Evolutionary conservation across 1,284 basidiomycete genomes (phyloP).

Genomic region (Cutaneotrichosporon cyanovorans): DNA sequence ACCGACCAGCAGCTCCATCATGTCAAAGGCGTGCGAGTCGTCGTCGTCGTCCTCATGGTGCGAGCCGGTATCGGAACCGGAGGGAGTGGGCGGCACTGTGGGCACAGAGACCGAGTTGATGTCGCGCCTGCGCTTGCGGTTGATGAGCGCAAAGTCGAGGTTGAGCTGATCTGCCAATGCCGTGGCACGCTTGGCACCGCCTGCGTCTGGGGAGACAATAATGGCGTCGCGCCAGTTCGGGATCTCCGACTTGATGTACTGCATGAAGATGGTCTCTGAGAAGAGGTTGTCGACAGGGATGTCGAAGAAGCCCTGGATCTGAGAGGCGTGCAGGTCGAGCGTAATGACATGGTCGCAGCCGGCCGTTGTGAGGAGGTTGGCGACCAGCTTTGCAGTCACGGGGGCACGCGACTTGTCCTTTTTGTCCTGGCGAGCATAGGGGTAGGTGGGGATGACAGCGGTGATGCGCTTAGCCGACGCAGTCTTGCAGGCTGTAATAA

Average conservation of each 20-base stretch:
- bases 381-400: conserved; percentile 92
- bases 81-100: conserved; percentile 43
- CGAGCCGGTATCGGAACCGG: conserved; percentile 35
- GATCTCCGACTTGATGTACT: conserved; percentile 83
- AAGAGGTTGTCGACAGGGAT: conserved; percentile 97
- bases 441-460: conserved; percentile 95
- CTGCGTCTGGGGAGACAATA: conserved; percentile 94
- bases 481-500: conserved; percentile 76
- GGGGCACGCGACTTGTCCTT: conserved; percentile 96
- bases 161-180: conserved; percentile 92
- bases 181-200: conserved; percentile 92
- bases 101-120: conserved; percentile 32
- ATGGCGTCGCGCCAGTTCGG: conserved; percentile 81
- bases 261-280: conserved; percentile 77
- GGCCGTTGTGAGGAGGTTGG: conserved; percentile 93
- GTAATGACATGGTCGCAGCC: conserved; percentile 99
- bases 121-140: conserved; percentile 68
- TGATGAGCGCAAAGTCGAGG: conserved; percentile 94
- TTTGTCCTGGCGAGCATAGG: conserved; percentile 95
- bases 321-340: conserved; percentile 95
- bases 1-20: conserved; percentile 94
- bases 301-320: conserved; percentile 99
- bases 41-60: conserved; percentile 39
- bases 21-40: conserved; percentile 47
- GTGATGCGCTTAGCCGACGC: conserved; percentile 94